These are phyloP conservation scores for Cyclostephanos invisitatus DNA, from an alignment of 108 stramenopile genomes.

Conservation along the genomic window DNA sequence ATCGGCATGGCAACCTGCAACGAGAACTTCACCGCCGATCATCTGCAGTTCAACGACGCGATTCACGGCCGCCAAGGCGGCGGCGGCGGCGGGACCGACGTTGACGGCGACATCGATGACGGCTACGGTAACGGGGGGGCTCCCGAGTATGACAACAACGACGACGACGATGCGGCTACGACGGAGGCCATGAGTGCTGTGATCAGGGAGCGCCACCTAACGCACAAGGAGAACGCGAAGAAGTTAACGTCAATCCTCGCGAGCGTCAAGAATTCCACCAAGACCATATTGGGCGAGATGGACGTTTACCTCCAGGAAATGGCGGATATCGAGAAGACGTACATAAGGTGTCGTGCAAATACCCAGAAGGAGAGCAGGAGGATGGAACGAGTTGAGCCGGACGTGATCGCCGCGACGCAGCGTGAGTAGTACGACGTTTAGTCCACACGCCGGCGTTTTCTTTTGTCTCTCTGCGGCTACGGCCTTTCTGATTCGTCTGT, in stretches of 20 bases:
- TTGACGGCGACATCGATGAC: neutral
- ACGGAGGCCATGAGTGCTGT: constrained; percentile 15
- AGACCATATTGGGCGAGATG: constrained; percentile 53
- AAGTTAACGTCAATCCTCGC: constrained; percentile 28
- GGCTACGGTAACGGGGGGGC: neutral
- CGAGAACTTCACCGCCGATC: neutral
- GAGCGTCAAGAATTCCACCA: constrained; percentile 35
- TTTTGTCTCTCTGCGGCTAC: neutral
- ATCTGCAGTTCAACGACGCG: neutral
- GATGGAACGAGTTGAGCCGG: constrained; percentile 61
- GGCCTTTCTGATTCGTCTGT: neutral
- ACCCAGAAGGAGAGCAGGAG: constrained; percentile 49
- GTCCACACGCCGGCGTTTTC: neutral
- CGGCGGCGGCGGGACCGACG: neutral
- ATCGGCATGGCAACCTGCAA: neutral
- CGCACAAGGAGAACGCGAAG: constrained; percentile 35
- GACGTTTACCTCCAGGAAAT: constrained; percentile 39
- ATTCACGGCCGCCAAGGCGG: neutral
- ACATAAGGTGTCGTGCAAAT: constrained; percentile 39
- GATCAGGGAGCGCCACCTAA: constrained; percentile 16
- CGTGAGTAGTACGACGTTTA: constrained; percentile 4
- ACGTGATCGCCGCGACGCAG: constrained; percentile 41
- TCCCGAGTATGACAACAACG: neutral
- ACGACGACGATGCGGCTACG: constrained; percentile 20
- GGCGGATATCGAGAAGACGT: constrained; percentile 42